These are phyloP conservation scores for Nematocida sp. DNA, from an alignment of 371 early-diverging fungal genomes.

Conservation along the genomic window DNA sequence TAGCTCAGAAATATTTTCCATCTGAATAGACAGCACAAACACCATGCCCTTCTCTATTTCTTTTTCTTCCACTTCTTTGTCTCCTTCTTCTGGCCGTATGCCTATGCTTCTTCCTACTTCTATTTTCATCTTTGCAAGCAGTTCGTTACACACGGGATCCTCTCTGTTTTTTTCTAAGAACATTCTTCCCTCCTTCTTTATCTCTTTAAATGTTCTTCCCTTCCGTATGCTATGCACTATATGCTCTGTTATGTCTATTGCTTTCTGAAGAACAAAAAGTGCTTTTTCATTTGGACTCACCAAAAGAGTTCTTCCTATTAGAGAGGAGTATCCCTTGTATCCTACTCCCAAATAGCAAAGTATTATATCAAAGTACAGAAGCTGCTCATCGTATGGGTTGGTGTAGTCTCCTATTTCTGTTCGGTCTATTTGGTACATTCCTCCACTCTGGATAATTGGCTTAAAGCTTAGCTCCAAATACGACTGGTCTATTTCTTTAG, in stretches of 20 bases:
- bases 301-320: slow-evolving; percentile 61
- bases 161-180: neutral
- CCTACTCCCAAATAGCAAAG: slow-evolving; percentile 60
- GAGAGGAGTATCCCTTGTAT: slow-evolving; percentile 64
- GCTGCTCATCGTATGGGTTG: slow-evolving; percentile 45
- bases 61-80: neutral
- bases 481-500: slow-evolving; percentile 69
- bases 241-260: slow-evolving; percentile 13
- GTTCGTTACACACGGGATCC: too few relatives aligned
- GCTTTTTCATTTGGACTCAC: slow-evolving; percentile 53
- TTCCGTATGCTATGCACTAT: slow-evolving; percentile 1
- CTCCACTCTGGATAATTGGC: slow-evolving; percentile 90
- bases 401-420: slow-evolving; percentile 29
- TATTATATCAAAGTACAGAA: slow-evolving; percentile 47
- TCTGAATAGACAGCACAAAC: slow-evolving; percentile 29
- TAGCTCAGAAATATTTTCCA: slow-evolving; percentile 19
- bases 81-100: slow-evolving; percentile 44
- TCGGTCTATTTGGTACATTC: slow-evolving; percentile 74
- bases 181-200: slow-evolving; percentile 4
- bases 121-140: neutral
- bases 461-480: slow-evolving; percentile 79
- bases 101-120: slow-evolving; percentile 33
- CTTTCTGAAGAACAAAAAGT: slow-evolving; percentile 1
- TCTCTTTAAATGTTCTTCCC: slow-evolving; percentile 19
- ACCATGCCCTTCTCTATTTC: neutral